A percentile compares a stretch with the other conserved stretches of the same genome.
phyloP scores from a whole-genome alignment of 2,329 filamentous ascomycete genomes.

The Clarireedia hainanense region DNA sequence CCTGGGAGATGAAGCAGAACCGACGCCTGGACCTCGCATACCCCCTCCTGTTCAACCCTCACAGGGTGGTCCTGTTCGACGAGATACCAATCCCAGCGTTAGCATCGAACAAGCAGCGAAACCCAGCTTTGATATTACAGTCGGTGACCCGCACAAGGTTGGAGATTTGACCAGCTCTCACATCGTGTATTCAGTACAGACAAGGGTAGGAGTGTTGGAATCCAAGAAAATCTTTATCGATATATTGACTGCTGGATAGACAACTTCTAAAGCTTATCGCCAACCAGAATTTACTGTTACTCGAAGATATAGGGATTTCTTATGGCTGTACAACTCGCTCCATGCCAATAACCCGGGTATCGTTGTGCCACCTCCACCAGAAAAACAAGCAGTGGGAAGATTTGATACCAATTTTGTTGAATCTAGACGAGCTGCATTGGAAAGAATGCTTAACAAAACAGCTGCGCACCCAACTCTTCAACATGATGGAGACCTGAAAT shows the following conservation, averaged over 20 bases:
- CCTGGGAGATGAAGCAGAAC: conserved; percentile 57
- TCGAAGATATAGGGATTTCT: conserved; percentile 87
- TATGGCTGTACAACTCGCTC: conserved; percentile 94
- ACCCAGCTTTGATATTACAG: conserved; percentile 80
- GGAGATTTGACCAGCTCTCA: conserved; percentile 94
- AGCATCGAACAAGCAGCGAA: conserved; percentile 91
- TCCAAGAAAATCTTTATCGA: not conserved
- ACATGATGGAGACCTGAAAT: conserved; percentile 87
- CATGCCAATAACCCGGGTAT: conserved; percentile 93
- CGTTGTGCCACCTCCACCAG: conserved; percentile 89
- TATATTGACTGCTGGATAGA: conserved; percentile 43
- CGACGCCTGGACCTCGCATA: conserved; percentile 46
- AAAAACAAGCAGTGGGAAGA: conserved; percentile 93
- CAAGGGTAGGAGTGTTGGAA: conserved; percentile 53
- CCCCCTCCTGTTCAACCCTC: conserved; percentile 58
- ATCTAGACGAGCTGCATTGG: conserved; percentile 78
- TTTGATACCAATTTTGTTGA: conserved; percentile 98
- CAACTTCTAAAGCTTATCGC: conserved; percentile 91
- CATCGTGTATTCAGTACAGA: conserved; percentile 93
- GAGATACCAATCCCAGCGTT: conserved; percentile 64
- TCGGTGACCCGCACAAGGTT: conserved; percentile 96
- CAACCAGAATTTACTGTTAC: conserved; percentile 90
- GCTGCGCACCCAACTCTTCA: conserved; percentile 84
- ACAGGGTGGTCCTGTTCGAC: conserved; percentile 42
- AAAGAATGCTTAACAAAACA: conserved; percentile 97